Evolutionary conservation across 768 basidiomycete genomes (phyloP).

Genomic region (Coprinellus micaceus): DNA sequence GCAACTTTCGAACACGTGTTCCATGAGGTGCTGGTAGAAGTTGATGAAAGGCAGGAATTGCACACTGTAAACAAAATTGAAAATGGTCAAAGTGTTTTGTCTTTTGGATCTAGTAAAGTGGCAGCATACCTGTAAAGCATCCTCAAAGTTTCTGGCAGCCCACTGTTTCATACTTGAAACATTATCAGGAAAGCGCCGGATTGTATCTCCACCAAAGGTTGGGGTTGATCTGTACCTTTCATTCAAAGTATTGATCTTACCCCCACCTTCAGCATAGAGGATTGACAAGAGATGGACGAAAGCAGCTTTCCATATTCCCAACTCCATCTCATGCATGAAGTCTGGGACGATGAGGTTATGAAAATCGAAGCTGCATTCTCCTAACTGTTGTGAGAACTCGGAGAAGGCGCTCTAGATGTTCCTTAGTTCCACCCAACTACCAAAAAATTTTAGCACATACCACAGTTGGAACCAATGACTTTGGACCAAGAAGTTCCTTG

Average conservation of each 20-base stretch:
- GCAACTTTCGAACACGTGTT: conserved; percentile 16
- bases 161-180: conserved; percentile 32
- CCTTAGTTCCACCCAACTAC: neutral
- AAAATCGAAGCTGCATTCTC: conserved; percentile 25
- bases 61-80: conserved; percentile 26
- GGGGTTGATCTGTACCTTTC: conserved; percentile 19
- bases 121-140: conserved; percentile 36
- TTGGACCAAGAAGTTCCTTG: neutral
- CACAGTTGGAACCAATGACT: conserved; percentile 11
- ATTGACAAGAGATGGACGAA: conserved; percentile 23
- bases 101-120: no score
- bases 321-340: conserved; percentile 19
- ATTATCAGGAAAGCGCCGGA: conserved; percentile 33
- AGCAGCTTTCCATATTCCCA: conserved; percentile 34
- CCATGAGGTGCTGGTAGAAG: conserved; percentile 22
- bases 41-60: conserved; percentile 34
- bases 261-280: conserved; percentile 10
- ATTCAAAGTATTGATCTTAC: neutral
- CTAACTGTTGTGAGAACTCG: conserved; percentile 6
- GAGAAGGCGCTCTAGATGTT: conserved; percentile 30
- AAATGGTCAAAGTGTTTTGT: no score
- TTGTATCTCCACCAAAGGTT: conserved; percentile 30
- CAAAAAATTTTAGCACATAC: conserved; percentile 13
- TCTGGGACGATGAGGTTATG: conserved; percentile 8
- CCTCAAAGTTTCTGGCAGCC: conserved; percentile 38